Evolutionary conservation across 2,329 filamentous ascomycete species (phyloP).

Genomic region (Aspergillus intermedius): DNA sequence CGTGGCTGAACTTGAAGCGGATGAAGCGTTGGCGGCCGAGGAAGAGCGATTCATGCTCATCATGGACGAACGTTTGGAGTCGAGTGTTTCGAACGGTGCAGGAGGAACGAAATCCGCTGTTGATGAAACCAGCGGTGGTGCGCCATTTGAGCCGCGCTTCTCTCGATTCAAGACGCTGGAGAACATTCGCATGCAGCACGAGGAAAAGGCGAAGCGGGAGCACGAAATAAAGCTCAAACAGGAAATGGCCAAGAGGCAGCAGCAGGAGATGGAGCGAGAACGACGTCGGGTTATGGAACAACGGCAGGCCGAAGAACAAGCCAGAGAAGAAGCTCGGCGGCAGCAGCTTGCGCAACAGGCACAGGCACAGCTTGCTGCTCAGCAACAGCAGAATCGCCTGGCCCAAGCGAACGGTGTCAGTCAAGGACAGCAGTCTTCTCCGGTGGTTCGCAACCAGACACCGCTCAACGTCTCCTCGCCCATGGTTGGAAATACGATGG

Average conservation of each 20-base stretch:
- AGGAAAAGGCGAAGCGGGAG: conserved; percentile 56
- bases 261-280: conserved; percentile 44
- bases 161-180: conserved; percentile 88
- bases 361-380: conserved; percentile 34
- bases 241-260: conserved; percentile 44
- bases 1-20: conserved; percentile 86
- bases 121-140: conserved; percentile 64
- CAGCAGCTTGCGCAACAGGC: conserved; percentile 43
- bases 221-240: conserved; percentile 44
- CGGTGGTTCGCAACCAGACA: conserved; percentile 42
- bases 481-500: conserved; percentile 34
- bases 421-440: conserved; percentile 42
- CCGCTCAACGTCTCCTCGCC: conserved; percentile 42
- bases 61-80: conserved; percentile 73
- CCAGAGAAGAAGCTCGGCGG: conserved; percentile 33
- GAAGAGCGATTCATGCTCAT: conserved; percentile 90
- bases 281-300: conserved; percentile 41
- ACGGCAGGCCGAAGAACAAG: conserved; percentile 39
- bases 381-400: conserved; percentile 48
- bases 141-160: conserved; percentile 78
- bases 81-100: conserved; percentile 52
- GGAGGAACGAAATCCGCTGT: conserved; percentile 57
- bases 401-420: conserved; percentile 36
- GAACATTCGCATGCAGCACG: conserved; percentile 70
- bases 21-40: conserved; percentile 84